phyloP scores from a whole-genome alignment of 2,329 filamentous ascomycete species.

The Tolypocladium tropicale region DNA sequence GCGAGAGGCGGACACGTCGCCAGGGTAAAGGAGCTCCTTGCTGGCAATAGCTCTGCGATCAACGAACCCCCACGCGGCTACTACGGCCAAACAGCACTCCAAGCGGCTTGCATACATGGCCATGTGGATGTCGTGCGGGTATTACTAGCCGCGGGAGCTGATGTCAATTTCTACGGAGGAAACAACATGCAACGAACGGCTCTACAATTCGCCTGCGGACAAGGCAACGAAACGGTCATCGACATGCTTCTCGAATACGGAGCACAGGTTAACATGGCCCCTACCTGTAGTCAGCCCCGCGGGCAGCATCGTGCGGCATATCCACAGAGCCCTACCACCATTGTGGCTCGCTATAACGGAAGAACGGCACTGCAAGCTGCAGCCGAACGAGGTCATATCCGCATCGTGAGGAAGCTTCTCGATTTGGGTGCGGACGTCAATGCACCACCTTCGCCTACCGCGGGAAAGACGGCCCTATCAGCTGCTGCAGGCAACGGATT shows the following conservation, averaged over 20 bases:
- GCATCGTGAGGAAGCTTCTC: not conserved
- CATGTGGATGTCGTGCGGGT: not conserved
- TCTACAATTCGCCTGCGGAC: not conserved
- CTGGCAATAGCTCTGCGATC: not conserved
- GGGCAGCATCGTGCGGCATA: not conserved
- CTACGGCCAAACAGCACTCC: not conserved
- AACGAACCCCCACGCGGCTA: not conserved
- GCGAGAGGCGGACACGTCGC: not conserved
- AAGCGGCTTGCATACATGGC: not conserved
- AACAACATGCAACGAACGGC: not conserved
- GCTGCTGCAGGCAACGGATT: not conserved
- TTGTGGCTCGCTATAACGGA: not conserved
- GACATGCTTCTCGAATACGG: not conserved
- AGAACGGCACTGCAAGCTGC: not conserved
- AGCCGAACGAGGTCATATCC: not conserved
- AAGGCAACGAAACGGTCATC: not conserved
- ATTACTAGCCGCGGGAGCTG: not conserved
- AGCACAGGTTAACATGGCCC: not conserved
- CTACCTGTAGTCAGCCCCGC: not conserved
- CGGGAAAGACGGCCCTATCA: not conserved
- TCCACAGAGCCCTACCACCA: not conserved
- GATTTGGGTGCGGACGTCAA: too few relatives aligned
- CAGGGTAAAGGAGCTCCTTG: not conserved
- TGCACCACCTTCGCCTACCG: not conserved
- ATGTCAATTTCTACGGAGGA: not conserved